Evolutionary conservation across 2,329 filamentous ascomycete species (phyloP).

Genomic region (Colletotrichum navitas): DNA sequence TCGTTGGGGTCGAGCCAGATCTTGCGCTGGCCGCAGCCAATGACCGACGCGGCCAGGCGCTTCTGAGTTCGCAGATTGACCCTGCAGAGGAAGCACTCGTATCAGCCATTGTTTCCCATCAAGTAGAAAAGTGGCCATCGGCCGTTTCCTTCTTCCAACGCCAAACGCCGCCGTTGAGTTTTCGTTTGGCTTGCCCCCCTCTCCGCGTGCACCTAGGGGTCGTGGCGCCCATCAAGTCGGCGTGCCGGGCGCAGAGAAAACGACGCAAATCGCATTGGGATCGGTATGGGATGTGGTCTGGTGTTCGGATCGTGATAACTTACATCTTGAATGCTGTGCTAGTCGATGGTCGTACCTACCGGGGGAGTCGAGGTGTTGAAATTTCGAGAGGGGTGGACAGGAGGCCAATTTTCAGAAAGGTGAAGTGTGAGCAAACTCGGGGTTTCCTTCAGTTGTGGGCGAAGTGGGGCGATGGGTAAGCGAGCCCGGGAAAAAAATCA

Average conservation of each 20-base stretch:
- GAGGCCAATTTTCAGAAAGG: slow-evolving; percentile 50
- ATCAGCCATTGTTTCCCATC: slow-evolving; percentile 33
- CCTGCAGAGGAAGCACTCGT: slow-evolving; percentile 66
- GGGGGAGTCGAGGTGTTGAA: slow-evolving; percentile 49
- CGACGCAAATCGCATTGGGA: slow-evolving; percentile 29
- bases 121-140: background rate
- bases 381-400: slow-evolving; percentile 53
- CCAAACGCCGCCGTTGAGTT: slow-evolving; percentile 17
- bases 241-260: slow-evolving; percentile 22
- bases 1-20: slow-evolving; percentile 99
- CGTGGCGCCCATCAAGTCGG: slow-evolving; percentile 7
- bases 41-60: slow-evolving; percentile 98
- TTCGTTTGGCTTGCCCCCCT: background rate
- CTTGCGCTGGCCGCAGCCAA: slow-evolving; percentile 99
- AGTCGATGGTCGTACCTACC: slow-evolving; percentile 53
- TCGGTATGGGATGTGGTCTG: slow-evolving; percentile 29
- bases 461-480: slow-evolving; percentile 52
- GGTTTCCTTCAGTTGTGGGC: slow-evolving; percentile 54
- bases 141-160: background rate
- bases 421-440: slow-evolving; percentile 47
- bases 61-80: slow-evolving; percentile 99
- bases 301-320: slow-evolving; percentile 46
- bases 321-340: slow-evolving; percentile 56
- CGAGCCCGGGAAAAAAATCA: slow-evolving; percentile 46
- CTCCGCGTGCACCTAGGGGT: slow-evolving; percentile 5